Evolutionary conservation across 768 basidiomycete genomes (phyloP), one percentile per base, ranked within the genome.

Genomic region (Podaxis rugospora): DNA sequence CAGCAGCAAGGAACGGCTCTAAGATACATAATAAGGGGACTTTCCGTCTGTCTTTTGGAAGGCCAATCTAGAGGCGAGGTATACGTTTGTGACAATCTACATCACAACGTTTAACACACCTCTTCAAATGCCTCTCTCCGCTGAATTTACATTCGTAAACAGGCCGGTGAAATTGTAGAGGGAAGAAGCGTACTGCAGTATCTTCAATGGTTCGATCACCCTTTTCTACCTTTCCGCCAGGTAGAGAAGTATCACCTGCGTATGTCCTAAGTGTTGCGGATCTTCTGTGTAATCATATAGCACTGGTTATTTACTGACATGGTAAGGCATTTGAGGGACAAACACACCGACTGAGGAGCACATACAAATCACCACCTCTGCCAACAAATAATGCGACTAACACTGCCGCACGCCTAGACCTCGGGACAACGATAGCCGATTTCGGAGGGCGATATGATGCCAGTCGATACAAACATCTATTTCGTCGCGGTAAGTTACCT

Each of bases 101-200:
- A 40, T 13, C 49, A 18, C 57, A 14, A 21, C 14, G 13, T 14
- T 37, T 39, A 11, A 36, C 18, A 25, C 58, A 93, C 94, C 83
- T 96, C 94, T 72, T 96, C 94, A 61, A 84, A 94, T 0, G 93
- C 93, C 75, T 95, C 93, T 46, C 93, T 81, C 57, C 94, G 76
- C 93, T 94, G 57, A 0, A 58, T 13, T 39, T 6, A 13, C 27
- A 47, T 37, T 39, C 47, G 36, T 53, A 21, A 51, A 36, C 59
- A 18, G 36, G 5, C 58, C 13, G 10, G 42, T 51, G 32, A 18
- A 3, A n/a, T 27, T 40, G 42, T 21, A 53, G 40, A 25, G n/a
- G 56, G 49, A 62, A 13, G n/a, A 18, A 16, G 77, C 86, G 66
- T 70, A 93, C 92, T 18, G 93, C 93, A 2, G 93, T 88, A 62